Evolutionary conservation across 768 basidiomycete species (phyloP).

Genomic region (Aureoboletus auriporus): DNA sequence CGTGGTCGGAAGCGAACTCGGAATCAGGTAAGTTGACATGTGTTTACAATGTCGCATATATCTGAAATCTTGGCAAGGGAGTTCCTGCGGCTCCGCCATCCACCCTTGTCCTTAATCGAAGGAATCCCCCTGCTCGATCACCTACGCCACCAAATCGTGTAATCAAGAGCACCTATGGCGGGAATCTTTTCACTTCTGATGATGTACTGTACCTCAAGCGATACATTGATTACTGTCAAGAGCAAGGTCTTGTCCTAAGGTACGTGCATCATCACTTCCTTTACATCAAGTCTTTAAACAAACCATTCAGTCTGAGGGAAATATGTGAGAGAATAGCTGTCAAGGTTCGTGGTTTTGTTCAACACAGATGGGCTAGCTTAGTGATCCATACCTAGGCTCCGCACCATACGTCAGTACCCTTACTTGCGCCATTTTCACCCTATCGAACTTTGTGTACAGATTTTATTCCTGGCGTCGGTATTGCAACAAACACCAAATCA

Average conservation of each 20-base stretch:
- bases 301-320: conserved; percentile 49
- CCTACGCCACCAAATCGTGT: conserved; percentile 81
- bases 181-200: conserved; percentile 81
- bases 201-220: conserved; percentile 81
- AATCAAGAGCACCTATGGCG: conserved; percentile 87
- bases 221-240: conserved; percentile 89
- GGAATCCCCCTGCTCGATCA: conserved; percentile 66
- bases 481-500: conserved; percentile 90
- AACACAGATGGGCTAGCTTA: conserved; percentile 1
- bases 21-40: conserved; percentile 40
- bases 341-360: conserved; percentile 45
- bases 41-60: background rate
- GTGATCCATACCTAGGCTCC: conserved; percentile 52
- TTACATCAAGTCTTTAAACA: conserved; percentile 23
- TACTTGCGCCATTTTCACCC: background rate
- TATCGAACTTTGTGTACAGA: conserved; percentile 33
- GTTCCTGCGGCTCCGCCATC: conserved; percentile 65
- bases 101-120: conserved; percentile 61
- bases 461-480: conserved; percentile 92
- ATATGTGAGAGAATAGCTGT: conserved; percentile 86
- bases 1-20: conserved; percentile 71
- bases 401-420: conserved; percentile 70
- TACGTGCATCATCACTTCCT: conserved; percentile 22
- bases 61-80: conserved; percentile 34
- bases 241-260: conserved; percentile 82